These are phyloP conservation scores for Beauveria bassiana DNA, from an alignment of 2,329 filamentous ascomycete species.

Conservation along the genomic window DNA sequence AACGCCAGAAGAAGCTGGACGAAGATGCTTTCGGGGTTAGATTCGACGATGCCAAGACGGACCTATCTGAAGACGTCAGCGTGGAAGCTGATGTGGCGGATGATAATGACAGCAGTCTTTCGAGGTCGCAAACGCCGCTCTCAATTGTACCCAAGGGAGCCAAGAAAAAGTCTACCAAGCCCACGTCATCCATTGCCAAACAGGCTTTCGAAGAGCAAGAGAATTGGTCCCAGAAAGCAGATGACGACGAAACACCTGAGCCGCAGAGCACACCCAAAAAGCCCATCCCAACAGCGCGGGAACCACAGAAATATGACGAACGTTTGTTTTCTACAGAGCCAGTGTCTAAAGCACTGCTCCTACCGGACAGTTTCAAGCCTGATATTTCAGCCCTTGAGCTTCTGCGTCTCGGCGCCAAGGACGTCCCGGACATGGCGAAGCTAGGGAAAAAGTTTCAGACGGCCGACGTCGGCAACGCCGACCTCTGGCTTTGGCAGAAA, in stretches of 20 bases:
- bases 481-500: slow-evolving; percentile 50
- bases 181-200: slow-evolving; percentile 73
- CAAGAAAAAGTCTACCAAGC: slow-evolving; percentile 47
- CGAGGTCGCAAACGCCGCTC: slow-evolving; percentile 40
- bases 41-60: slow-evolving; percentile 41
- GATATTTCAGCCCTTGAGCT: slow-evolving; percentile 38
- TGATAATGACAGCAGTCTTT: slow-evolving; percentile 38
- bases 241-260: slow-evolving; percentile 26
- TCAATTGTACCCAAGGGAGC: slow-evolving; percentile 22
- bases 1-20: slow-evolving; percentile 72
- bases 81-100: slow-evolving; percentile 39
- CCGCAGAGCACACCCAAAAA: slow-evolving; percentile 21
- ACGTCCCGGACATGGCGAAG: slow-evolving; percentile 41
- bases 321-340: slow-evolving; percentile 42
- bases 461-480: slow-evolving; percentile 39
- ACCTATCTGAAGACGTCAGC: slow-evolving; percentile 43
- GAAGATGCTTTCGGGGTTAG: slow-evolving; percentile 68
- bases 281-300: not conserved
- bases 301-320: slow-evolving; percentile 35
- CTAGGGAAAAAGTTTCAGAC: slow-evolving; percentile 40
- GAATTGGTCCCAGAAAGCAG: slow-evolving; percentile 45
- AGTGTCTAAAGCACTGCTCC: slow-evolving; percentile 33
- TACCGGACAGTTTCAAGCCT: slow-evolving; percentile 38
- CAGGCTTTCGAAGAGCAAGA: slow-evolving; percentile 63
- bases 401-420: slow-evolving; percentile 35